Percentiles rank a stretch among this genome's conserved stretches.
phyloP scores from a whole-genome alignment of 441 rosid genomes.

The Arabidopsis lyrata region DNA sequence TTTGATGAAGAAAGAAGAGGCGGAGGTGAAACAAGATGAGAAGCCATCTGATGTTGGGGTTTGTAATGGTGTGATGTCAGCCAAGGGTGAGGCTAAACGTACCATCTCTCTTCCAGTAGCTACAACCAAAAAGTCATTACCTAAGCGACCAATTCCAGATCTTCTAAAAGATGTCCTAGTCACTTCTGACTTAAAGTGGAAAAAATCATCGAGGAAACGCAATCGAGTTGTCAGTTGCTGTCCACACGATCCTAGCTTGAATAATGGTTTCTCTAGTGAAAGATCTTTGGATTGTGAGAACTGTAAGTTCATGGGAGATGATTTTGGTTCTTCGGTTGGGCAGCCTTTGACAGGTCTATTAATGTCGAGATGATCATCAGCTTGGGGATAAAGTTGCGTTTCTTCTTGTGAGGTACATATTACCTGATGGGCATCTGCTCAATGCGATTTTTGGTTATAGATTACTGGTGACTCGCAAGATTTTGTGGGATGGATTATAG shows the following conservation, averaged over 20 bases:
- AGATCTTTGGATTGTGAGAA: constrained; percentile 61
- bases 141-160: constrained; percentile 50
- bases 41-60: constrained; percentile 37
- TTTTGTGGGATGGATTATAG: constrained; percentile 22
- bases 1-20: constrained; percentile 42
- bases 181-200: constrained; percentile 64
- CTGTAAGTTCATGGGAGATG: constrained; percentile 65
- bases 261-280: constrained; percentile 20
- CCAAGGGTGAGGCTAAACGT: constrained; percentile 36
- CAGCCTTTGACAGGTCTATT: constrained; percentile 61
- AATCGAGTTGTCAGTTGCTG: constrained; percentile 48
- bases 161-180: constrained; percentile 63
- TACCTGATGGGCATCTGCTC: constrained; percentile 44
- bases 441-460: constrained; percentile 47
- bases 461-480: constrained; percentile 27
- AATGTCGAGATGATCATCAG: constrained; percentile 64
- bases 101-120: constrained; percentile 37
- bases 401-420: constrained; percentile 44
- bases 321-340: constrained; percentile 58
- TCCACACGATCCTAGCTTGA: constrained; percentile 43
- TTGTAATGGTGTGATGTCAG: constrained; percentile 26
- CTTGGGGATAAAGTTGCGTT: constrained; percentile 15
- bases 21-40: constrained; percentile 33
- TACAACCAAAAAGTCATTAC: constrained; percentile 37
- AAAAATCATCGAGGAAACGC: constrained; percentile 60